Evolutionary conservation across 176 grass and related monocot genomes (phyloP), one percentile per base, ranked within the genome.

Genomic region (Eremochloa ophiuroides): DNA sequence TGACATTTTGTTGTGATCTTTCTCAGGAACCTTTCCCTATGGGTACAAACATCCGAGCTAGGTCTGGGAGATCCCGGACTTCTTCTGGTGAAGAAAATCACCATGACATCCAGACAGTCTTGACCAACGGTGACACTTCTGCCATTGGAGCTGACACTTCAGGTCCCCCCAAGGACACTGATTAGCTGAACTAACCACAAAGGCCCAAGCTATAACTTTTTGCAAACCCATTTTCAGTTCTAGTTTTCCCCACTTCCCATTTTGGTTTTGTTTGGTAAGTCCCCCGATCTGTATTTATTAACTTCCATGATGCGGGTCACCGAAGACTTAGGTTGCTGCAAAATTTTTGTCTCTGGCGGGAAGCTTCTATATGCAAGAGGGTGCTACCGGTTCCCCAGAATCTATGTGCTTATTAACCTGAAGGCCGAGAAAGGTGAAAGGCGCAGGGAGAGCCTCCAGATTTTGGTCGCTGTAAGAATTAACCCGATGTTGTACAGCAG

Each of bases 1-100:
- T 71, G 34, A 34, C 25, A 30, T 76, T 65, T 25, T 31, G 50
- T 70, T n/a, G 33, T 87, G 64, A 39, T 83, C 8, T 73, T 43
- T 53, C 69, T 18, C 71, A 97, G 95, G 95, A 97, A 82, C 95
- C 95, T 34, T 97, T 97, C 66, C 95, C 92, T 44, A 89, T 97
- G 95, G 92, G 92, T 53, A 23, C 79, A 69, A 97, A 91, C 53
- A 89, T 94, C 77, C 84, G 90, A 50, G 91, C 92, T 37, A 94
- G 95, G 75, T 94, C 92, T 31, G 95, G 89, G 61, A 90, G 92
- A 76, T 90, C 81, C 7, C 27, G 92, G 43, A 80, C 83, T 33
- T 78, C 83, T 27, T 74, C 80, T 30, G 89, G 67, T 3, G 95
- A 94, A 83, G 95, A 94, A 71, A 92, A 85, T 66, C 76, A 86